phyloP scores from a whole-genome alignment of 352 stramenopile species.

The Phytopythium sindhum region DNA sequence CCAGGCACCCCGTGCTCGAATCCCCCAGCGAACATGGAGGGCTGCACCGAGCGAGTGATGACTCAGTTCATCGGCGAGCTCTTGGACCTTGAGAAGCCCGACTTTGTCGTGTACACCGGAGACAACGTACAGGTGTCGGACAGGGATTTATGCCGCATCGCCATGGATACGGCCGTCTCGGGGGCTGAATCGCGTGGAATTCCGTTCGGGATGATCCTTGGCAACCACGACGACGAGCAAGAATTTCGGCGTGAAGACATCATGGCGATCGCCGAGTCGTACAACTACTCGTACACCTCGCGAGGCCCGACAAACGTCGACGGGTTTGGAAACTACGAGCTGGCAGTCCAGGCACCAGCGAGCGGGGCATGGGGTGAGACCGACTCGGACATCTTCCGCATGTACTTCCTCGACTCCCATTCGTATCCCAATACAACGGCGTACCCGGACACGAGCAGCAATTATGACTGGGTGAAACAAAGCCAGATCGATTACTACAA shows the following conservation, averaged over 20 bases:
- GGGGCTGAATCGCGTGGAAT: constrained; percentile 37
- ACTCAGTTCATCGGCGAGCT: constrained; percentile 42
- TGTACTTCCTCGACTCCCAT: constrained; percentile 64
- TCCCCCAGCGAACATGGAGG: constrained; percentile 12
- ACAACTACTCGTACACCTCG: constrained; percentile 39
- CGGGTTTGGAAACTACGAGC: constrained; percentile 56
- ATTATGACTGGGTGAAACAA: constrained; percentile 55
- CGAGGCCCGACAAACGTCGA: constrained; percentile 28
- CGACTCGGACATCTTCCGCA: constrained; percentile 36
- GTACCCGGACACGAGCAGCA: constrained; percentile 29
- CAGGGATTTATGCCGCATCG: not conserved
- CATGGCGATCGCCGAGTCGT: constrained; percentile 23
- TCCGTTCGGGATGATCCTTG: constrained; percentile 54
- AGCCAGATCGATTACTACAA: constrained; percentile 49
- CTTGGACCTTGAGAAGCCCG: constrained; percentile 43
- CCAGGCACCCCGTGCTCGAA: not conserved
- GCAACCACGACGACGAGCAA: constrained; percentile 58
- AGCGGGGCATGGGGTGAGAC: constrained; percentile 26
- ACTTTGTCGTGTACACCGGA: constrained; percentile 55
- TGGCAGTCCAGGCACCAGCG: constrained; percentile 34
- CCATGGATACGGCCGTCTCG: constrained; percentile 33
- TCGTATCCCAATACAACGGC: constrained; percentile 19
- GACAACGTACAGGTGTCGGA: constrained; percentile 41
- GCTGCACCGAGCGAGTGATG: constrained; percentile 43
- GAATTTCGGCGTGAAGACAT: constrained; percentile 36